Conservation (phyloP, 441 rosid genomes). For the Adansonia madagascariensis region DNA sequence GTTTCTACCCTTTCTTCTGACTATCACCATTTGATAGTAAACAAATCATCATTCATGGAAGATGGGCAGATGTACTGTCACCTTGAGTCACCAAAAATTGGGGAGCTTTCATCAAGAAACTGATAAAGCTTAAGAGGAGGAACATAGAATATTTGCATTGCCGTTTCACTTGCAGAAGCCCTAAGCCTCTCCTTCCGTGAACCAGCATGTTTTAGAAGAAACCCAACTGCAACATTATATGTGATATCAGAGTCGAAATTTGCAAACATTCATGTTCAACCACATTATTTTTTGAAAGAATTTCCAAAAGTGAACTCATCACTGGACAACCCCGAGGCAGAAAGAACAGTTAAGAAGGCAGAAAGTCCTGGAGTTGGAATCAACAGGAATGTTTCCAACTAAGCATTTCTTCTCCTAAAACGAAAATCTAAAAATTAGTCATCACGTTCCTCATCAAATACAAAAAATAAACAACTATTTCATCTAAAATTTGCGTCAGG, state of each 20-base stretch:
- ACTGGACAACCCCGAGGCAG: constrained; percentile 83
- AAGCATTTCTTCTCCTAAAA: constrained; percentile 74
- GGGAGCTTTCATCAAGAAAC: constrained; percentile 76
- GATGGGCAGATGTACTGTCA: constrained; percentile 20
- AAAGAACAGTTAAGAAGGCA: constrained; percentile 81
- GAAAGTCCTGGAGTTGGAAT: constrained; percentile 92
- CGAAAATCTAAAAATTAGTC: constrained; percentile 23
- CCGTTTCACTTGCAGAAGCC: constrained; percentile 69
- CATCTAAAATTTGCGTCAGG: neutral
- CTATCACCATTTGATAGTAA: neutral
- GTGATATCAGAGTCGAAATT: neutral
- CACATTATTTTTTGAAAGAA: constrained; percentile 9
- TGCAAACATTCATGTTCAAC: constrained; percentile 3
- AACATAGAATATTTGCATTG: constrained; percentile 88
- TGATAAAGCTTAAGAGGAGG: constrained; percentile 85
- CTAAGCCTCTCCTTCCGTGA: constrained; percentile 49
- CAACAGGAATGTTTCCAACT: constrained; percentile 66
- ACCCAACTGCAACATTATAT: constrained; percentile 62
- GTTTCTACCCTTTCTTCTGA: constrained; percentile 4
- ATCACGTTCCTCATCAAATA: constrained; percentile 6
- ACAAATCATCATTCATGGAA: neutral
- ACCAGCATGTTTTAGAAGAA: constrained; percentile 80
- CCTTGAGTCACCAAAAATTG: constrained; percentile 66
- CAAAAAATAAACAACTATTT: neutral
- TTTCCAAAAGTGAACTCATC: constrained; percentile 89